phyloP scores from a whole-genome alignment of 129 eudicot genomes.

The Dittrichia graveolens region DNA sequence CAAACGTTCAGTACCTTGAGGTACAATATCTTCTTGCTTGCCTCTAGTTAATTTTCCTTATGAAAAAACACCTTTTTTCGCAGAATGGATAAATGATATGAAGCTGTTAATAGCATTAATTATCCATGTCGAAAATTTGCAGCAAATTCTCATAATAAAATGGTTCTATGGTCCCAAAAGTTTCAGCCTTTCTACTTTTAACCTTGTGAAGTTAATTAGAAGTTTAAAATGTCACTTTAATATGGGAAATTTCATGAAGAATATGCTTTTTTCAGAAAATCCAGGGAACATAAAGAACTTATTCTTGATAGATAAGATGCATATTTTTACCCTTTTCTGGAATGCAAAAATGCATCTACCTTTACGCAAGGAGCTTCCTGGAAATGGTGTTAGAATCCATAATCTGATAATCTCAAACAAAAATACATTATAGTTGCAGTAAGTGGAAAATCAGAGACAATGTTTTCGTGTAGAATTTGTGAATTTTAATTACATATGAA shows the following conservation, averaged over 20 bases:
- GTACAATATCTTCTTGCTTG: slow-evolving; percentile 31
- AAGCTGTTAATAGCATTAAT: background rate
- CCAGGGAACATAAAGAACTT: slow-evolving; percentile 34
- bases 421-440: background rate
- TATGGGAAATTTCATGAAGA: slow-evolving; percentile 7
- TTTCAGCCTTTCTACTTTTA: background rate
- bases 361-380: slow-evolving; percentile 32
- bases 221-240: slow-evolving; percentile 3
- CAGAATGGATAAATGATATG: background rate
- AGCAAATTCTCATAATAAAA: slow-evolving; percentile 12
- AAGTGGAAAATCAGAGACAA: slow-evolving; percentile 4
- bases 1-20: slow-evolving; percentile 66
- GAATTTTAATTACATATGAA: background rate
- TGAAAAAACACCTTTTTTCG: background rate
- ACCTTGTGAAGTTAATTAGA: slow-evolving; percentile 18
- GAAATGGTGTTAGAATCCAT: slow-evolving; percentile 1
- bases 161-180: slow-evolving; percentile 27
- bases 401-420: background rate
- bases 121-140: background rate
- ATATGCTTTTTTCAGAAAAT: slow-evolving; percentile 34
- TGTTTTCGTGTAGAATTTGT: background rate
- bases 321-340: slow-evolving; percentile 21
- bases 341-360: slow-evolving; percentile 41
- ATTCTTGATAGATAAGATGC: slow-evolving; percentile 43
- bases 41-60: background rate